These are phyloP conservation scores for Sporothrix brasiliensis DNA, from an alignment of 2,329 filamentous ascomycete genomes.

Conservation along the genomic window DNA sequence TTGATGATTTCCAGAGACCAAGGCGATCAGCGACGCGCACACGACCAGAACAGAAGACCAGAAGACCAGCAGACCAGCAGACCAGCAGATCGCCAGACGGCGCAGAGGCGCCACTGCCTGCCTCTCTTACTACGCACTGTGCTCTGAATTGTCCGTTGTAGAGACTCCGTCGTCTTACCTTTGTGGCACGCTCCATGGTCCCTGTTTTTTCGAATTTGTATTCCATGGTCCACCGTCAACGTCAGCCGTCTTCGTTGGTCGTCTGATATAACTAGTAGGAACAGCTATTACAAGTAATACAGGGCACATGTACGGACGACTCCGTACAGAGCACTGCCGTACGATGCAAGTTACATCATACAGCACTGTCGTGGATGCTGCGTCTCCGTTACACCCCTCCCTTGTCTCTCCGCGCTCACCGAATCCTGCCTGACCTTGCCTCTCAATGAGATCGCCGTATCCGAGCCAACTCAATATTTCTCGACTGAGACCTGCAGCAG, in stretches of 20 bases:
- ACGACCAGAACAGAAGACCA: no score
- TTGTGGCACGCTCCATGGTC: constrained; percentile 13
- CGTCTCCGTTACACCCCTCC: constrained; percentile 20
- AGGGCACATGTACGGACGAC: no score
- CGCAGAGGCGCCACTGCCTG: no score
- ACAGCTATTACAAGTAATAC: not conserved
- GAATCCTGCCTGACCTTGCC: constrained; percentile 1
- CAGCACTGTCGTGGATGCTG: not conserved
- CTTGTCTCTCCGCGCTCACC: constrained; percentile 3
- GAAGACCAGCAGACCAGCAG: no score
- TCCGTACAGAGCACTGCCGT: not conserved
- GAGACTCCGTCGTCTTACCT: not conserved
- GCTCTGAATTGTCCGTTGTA: no score
- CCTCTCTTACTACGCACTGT: no score
- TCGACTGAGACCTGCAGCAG: constrained; percentile 6
- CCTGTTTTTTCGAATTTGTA: not conserved
- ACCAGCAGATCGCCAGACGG: no score
- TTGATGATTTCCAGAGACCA: not conserved
- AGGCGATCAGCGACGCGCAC: not conserved
- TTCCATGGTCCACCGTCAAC: not conserved
- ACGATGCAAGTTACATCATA: not conserved
- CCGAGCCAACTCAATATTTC: constrained; percentile 1
- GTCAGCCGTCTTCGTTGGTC: not conserved
- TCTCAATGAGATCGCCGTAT: constrained; percentile 1
- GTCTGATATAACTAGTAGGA: not conserved